These are phyloP conservation scores for Pulveroboletus sp. DNA, from an alignment of 768 basidiomycete species.

Conservation along the genomic window DNA sequence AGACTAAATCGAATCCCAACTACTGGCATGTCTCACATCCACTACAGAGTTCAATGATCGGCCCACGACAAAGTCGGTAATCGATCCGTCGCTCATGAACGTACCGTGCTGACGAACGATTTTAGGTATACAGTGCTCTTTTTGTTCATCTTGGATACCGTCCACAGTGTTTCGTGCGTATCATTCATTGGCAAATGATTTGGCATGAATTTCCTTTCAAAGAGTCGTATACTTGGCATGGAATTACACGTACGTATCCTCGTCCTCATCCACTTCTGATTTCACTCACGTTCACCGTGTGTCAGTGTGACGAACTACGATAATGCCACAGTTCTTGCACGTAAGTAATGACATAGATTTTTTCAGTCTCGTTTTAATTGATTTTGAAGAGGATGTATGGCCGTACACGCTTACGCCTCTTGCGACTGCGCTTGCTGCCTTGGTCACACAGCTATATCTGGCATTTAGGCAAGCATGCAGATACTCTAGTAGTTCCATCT, in stretches of 20 bases:
- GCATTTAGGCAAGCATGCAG: slow-evolving; percentile 38
- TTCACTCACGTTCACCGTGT: background rate
- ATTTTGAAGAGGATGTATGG: slow-evolving; percentile 39
- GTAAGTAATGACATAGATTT: background rate
- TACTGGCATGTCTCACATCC: background rate
- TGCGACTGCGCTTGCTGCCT: slow-evolving; percentile 43
- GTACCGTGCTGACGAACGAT: background rate
- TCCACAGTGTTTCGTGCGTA: slow-evolving; percentile 17
- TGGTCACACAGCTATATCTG: slow-evolving; percentile 50
- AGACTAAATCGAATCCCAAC: background rate
- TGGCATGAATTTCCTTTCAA: background rate
- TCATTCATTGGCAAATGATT: background rate
- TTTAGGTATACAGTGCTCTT: slow-evolving; percentile 16
- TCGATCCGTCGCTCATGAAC: background rate
- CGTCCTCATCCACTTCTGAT: fast-evolving
- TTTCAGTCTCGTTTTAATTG: background rate
- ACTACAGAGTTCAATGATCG: slow-evolving; percentile 17
- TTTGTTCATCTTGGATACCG: slow-evolving; percentile 18
- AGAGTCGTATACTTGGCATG: slow-evolving; percentile 23
- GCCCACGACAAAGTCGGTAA: slow-evolving; percentile 7
- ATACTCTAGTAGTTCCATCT: background rate
- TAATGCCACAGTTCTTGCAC: slow-evolving; percentile 12
- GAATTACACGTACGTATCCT: slow-evolving; percentile 13
- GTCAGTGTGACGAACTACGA: slow-evolving; percentile 12
- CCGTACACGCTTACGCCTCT: slow-evolving; percentile 49